A percentile compares a stretch with the other conserved stretches of the same genome.
Conservation (phyloP, 148 eudicot genomes). For the Amaranthus palmeri region DNA sequence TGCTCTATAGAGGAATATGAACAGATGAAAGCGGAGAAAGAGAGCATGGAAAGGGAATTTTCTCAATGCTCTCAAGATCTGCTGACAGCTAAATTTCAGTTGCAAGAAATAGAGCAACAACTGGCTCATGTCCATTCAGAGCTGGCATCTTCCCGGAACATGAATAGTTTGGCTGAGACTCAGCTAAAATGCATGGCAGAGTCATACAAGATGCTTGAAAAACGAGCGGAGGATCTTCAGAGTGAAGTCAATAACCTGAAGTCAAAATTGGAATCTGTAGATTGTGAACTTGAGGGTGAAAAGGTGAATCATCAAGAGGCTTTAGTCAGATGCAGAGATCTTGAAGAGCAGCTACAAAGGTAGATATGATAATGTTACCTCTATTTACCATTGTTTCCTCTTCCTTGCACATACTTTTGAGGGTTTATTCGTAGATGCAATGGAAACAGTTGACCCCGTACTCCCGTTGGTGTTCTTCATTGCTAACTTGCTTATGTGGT, state of each 20-base stretch:
- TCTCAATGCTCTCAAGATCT: conserved; percentile 55
- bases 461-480: neutral
- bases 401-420: neutral
- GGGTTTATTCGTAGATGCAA: neutral
- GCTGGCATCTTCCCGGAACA: conserved; percentile 56
- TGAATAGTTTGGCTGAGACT: conserved; percentile 84
- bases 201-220: conserved; percentile 83
- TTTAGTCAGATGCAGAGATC: conserved; percentile 57
- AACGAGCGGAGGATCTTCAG: conserved; percentile 65
- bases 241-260: conserved; percentile 53
- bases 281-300: conserved; percentile 66
- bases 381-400: neutral
- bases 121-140: conserved; percentile 66
- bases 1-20: conserved; percentile 71
- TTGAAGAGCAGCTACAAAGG: conserved; percentile 83
- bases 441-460: neutral
- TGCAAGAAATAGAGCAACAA: conserved; percentile 59
- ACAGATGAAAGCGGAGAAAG: conserved; percentile 61
- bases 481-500: conserved; percentile 18
- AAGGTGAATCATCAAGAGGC: conserved; percentile 57
- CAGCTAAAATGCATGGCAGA: conserved; percentile 98
- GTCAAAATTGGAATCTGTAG: conserved; percentile 47
- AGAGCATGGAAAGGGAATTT: conserved; percentile 49
- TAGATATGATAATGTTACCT: conserved; percentile 1
- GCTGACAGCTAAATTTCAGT: conserved; percentile 50